Evolutionary conservation across 1,284 basidiomycete species (phyloP).

Genomic region (Malassezia nana): DNA sequence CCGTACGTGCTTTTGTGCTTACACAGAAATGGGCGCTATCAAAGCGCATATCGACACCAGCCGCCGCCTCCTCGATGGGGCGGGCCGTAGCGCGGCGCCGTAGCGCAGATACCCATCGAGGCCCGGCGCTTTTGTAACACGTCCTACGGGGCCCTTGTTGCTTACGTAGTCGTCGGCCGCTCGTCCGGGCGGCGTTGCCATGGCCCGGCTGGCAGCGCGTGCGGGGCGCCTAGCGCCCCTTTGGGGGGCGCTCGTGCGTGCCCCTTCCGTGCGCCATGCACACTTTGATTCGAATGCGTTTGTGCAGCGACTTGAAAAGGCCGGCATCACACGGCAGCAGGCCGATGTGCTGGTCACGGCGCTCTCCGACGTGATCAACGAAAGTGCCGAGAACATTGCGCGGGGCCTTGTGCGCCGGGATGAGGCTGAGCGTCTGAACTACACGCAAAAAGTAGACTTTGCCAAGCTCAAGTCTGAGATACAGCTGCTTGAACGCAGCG

Average conservation of each 20-base stretch:
- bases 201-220: not conserved
- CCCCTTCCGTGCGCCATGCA: constrained; percentile 7
- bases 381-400: constrained; percentile 39
- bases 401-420: constrained; percentile 41
- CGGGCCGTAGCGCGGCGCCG: not conserved
- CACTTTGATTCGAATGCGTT: constrained; percentile 46
- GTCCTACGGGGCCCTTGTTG: not conserved
- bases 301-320: constrained; percentile 39
- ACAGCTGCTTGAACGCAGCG: constrained; percentile 93
- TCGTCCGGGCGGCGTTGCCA: not conserved
- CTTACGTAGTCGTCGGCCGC: not conserved
- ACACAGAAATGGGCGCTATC: constrained; percentile 68
- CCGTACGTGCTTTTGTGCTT: constrained; percentile 53
- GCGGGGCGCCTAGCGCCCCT: not conserved
- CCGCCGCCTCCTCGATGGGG: constrained; percentile 47
- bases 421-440: constrained; percentile 42
- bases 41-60: constrained; percentile 73
- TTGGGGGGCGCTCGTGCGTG: not conserved
- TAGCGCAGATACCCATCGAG: not conserved
- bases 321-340: constrained; percentile 40
- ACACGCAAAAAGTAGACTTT: constrained; percentile 65
- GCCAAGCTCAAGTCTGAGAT: constrained; percentile 92
- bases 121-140: too few relatives aligned
- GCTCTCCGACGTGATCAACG: constrained; percentile 41
- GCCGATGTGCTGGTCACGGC: constrained; percentile 42